These are phyloP conservation scores for Paecilomyces fulvus DNA, from an alignment of 2,329 filamentous ascomycete species.

Conservation along the genomic window DNA sequence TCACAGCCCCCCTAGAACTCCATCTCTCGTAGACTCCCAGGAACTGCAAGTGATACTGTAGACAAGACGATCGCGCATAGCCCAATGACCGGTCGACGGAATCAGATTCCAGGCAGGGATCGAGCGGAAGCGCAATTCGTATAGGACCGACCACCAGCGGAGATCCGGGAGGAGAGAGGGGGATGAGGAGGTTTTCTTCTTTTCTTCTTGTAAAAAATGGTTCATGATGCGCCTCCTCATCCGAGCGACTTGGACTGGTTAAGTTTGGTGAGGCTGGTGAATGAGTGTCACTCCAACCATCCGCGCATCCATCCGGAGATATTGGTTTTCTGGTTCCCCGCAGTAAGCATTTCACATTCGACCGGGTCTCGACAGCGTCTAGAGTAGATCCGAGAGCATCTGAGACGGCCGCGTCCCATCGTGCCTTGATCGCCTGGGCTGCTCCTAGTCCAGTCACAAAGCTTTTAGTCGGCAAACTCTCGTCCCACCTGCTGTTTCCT, in stretches of 20 bases:
- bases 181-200: neutral
- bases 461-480: slow-evolving; percentile 12
- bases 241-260: neutral
- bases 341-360: neutral
- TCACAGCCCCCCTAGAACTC: neutral
- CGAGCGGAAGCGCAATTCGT: neutral
- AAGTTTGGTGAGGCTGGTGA: neutral
- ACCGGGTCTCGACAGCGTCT: too few relatives aligned
- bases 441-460: neutral
- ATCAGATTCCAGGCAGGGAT: neutral
- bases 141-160: neutral
- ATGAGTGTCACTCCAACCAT: neutral
- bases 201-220: neutral
- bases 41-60: neutral
- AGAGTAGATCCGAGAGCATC: neutral
- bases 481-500: slow-evolving; percentile 11
- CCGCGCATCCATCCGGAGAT: neutral
- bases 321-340: neutral
- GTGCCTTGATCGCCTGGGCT: neutral
- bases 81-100: neutral
- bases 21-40: too few relatives aligned
- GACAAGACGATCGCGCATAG: neutral
- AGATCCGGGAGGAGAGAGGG: neutral
- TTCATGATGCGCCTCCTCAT: neutral
- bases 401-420: slow-evolving; percentile 2